Evolutionary conservation across 2,329 filamentous ascomycete species (phyloP), one percentile per base, ranked within the genome.

Genomic region (Botrytis hyacinthi): DNA sequence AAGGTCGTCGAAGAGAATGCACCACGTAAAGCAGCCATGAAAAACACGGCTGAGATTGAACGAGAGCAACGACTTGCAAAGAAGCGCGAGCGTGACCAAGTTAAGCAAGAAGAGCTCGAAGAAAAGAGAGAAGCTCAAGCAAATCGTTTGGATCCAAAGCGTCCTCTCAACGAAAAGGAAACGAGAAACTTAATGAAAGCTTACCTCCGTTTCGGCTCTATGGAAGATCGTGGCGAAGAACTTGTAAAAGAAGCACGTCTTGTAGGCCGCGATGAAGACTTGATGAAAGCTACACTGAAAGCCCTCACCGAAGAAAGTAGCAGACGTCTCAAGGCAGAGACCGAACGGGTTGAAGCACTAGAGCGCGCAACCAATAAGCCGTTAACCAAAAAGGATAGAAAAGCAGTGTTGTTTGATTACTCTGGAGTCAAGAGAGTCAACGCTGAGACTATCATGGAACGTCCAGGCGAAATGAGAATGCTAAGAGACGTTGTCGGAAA

Each of bases 371-470:
- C 89, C 0, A 93, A 93, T 80, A 97, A 96, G 81, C 87, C 90
- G 3, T 84, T 97, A 72, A 97, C 95, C 0, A 98, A 98, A 85
- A 99, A 99, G 82, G 96, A 99, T 81, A 94, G 94, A 83, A 99
- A 99, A 83, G 96, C 96, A 0, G 93, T 99, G 29, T 85, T 99
- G 62, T 98, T 99, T 79, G 95, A 98, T 81, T 97, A 95, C 83
- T 91, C 92, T 63, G 94, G 95, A 72, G 92, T 98, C 69, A 97
- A 97, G 83, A 95, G 97, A 78, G 89, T 98, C 79, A 99, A 99
- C 80, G 96, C 96, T 0, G 94, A 97, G 83, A 98, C 96, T 0
- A 92, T 98, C 72, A 90, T 97, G 18, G 95, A 98, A 78, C 91
- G 97, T 14, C 95, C 96, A 0, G 89, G 91, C 65, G 95, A 98